Evolutionary conservation across 208 protist species (phyloP).

Genomic region (Leishmania amazonensis): DNA sequence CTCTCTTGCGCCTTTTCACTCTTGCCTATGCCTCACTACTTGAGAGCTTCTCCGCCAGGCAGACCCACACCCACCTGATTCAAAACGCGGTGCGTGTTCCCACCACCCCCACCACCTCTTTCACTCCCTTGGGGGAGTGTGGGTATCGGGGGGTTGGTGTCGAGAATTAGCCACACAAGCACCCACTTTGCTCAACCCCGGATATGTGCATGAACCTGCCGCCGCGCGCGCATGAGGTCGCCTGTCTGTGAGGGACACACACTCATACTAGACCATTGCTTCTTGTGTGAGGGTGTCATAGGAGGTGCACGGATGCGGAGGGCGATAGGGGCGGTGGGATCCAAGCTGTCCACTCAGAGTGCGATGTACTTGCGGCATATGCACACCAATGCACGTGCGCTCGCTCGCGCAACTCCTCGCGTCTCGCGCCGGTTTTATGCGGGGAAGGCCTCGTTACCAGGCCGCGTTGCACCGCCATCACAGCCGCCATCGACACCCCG

Average conservation of each 20-base stretch:
- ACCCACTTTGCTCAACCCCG: neutral
- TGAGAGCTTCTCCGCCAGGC: neutral
- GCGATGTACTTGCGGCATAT: neutral
- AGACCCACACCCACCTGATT: neutral
- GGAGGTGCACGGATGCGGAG: constrained; percentile 1
- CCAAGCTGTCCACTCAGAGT: neutral
- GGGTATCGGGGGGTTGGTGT: neutral
- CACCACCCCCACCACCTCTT: neutral
- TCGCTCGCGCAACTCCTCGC: neutral
- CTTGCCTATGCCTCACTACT: neutral
- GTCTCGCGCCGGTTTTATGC: neutral
- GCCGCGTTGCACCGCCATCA: neutral
- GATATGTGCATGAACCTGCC: neutral
- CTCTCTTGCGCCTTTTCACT: neutral
- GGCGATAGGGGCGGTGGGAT: neutral
- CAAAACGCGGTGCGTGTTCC: neutral
- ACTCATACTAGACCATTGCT: neutral
- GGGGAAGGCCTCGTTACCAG: neutral
- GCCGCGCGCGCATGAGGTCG: neutral
- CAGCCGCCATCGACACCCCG: neutral
- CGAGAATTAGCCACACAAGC: neutral
- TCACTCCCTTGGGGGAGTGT: neutral
- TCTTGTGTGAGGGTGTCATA: neutral
- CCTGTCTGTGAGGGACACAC: neutral
- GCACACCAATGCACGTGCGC: neutral